Percentiles rank a stretch among this genome's conserved stretches.
phyloP scores from a whole-genome alignment of 148 eudicot species.

The Nepenthes gracilis region DNA sequence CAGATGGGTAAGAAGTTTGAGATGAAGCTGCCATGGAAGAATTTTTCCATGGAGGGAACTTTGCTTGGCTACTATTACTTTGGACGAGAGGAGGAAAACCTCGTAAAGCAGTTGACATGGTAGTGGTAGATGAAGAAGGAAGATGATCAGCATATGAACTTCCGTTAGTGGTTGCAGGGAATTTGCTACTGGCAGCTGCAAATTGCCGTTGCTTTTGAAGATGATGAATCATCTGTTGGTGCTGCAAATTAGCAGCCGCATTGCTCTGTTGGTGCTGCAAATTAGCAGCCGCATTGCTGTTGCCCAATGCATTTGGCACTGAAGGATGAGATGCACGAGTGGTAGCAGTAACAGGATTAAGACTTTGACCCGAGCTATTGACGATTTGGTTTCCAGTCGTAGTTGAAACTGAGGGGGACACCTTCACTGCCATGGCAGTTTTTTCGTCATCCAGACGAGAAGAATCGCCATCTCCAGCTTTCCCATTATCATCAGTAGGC shows the following conservation, averaged over 20 bases:
- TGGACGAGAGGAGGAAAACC: constrained; percentile 54
- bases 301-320: constrained; percentile 17
- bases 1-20: constrained; percentile 40
- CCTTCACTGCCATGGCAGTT: constrained; percentile 27
- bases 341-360: constrained; percentile 35
- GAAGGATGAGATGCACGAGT: constrained; percentile 33
- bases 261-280: constrained; percentile 28
- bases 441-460: constrained; percentile 57
- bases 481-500: constrained; percentile 38
- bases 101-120: constrained; percentile 43
- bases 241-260: too few relatives aligned
- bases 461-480: constrained; percentile 34
- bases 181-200: constrained; percentile 29
- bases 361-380: constrained; percentile 58
- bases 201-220: constrained; percentile 23
- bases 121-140: constrained; percentile 36
- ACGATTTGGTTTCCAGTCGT: constrained; percentile 30
- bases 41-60: constrained; percentile 74
- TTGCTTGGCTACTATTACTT: constrained; percentile 30
- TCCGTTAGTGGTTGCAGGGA: constrained; percentile 45
- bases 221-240: constrained; percentile 6
- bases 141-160: constrained; percentile 48
- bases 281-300: constrained; percentile 22
- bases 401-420: constrained; percentile 22
- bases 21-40: constrained; percentile 35